phyloP scores from a whole-genome alignment of 805 yeast genomes.

The Cyberlindnera sargentensis region DNA sequence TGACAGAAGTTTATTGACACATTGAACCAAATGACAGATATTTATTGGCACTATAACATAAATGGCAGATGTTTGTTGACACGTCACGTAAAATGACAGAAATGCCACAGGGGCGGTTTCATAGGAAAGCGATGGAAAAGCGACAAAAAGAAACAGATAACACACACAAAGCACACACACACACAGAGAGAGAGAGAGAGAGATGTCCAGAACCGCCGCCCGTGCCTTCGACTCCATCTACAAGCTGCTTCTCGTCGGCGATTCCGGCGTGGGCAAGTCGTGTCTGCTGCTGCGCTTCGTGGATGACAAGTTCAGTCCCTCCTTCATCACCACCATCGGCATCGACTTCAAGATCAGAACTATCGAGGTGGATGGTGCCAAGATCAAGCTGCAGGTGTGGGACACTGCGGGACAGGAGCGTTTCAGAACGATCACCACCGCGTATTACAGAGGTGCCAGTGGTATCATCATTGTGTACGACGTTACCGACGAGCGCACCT shows the following conservation, averaged over 20 bases:
- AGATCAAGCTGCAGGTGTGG: constrained; percentile 93
- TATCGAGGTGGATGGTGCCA: constrained; percentile 86
- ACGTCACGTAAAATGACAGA: too few relatives aligned
- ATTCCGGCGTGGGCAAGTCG: constrained; percentile 85
- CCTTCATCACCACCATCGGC: constrained; percentile 96
- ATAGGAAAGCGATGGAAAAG: too few relatives aligned
- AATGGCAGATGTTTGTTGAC: too few relatives aligned
- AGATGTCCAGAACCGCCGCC: constrained; percentile 54
- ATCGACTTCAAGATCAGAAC: constrained; percentile 97
- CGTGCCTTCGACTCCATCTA: constrained; percentile 83
- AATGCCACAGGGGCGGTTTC: too few relatives aligned
- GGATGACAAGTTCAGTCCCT: constrained; percentile 93
- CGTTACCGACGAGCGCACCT: constrained; percentile 84
- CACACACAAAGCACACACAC: neutral
- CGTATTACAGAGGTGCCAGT: constrained; percentile 86
- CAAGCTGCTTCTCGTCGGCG: constrained; percentile 90
- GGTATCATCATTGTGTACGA: constrained; percentile 81
- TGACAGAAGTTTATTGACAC: too few relatives aligned
- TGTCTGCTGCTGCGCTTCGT: constrained; percentile 89
- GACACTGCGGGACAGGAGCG: constrained; percentile 98
- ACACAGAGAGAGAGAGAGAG: neutral
- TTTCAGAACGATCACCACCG: constrained; percentile 90
- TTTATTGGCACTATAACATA: too few relatives aligned
- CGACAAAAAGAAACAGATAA: neutral
- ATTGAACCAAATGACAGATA: too few relatives aligned